Evolutionary conservation across 345 rosid species (phyloP), one percentile per base, ranked within the genome.

Genomic region (Adansonia digitata): DNA sequence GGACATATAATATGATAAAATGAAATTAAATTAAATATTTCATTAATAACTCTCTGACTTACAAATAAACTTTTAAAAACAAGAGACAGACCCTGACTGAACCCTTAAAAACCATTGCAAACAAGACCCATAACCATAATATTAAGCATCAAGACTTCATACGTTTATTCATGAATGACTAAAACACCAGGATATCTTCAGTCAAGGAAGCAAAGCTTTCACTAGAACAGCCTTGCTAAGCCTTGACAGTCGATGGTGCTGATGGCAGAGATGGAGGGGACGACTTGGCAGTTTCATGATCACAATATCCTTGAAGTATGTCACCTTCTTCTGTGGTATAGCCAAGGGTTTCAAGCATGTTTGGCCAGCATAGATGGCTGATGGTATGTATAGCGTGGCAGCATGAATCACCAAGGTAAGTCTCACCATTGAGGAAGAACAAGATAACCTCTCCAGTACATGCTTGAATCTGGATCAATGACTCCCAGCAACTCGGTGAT

Each of bases 401-500:
- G 13, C 90, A 88, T 18, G 79, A 48, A 0, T 76, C 80, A 2
- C 89, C 90, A 9, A 90, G 60, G 62, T 78, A 76, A 2, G 87
- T 79, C 63, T 89, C 89, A 0, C 90, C 90, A 27, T 85, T 85
- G 64, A 89, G 66, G 72, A 88, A 88, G 69, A 89, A 89, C 49
- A 82, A 40, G 18, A 86, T 57, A 11, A 86, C 76, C 79, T 89
- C 89, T 0, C 86, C 87, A 0, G 83, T 81, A 52, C 92, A 90
- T 3, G 86, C 79, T 71, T 88, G 86, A 31, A 88, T 87, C 77
- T 85, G 84, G 45, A 82, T 48, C 83, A 88, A 48, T 7, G 90
- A 80, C 29, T 81, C 91, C 89, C 88, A 88, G 71, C 90, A 90
- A 17, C 57, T 77, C 0, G 86, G 35, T 0, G 87, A 73, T 7